Base-by-base conservation (phyloP, 2,329 filamentous ascomycete genomes). In the Aureobasidium vineae region DNA sequence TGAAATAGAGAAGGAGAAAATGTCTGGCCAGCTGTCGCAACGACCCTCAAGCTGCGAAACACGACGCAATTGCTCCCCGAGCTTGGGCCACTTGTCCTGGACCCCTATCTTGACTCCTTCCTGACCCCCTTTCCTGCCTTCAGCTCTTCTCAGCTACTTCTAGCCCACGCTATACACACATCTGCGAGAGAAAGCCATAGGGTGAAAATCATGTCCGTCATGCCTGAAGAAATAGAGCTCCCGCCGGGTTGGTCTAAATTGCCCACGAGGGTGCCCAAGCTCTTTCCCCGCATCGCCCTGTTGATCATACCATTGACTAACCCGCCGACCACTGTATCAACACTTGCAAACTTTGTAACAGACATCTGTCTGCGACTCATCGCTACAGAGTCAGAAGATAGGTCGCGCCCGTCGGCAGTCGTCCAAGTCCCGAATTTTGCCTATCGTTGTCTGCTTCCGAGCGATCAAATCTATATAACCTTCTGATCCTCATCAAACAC, bases 221-320 rank as follows among this genome's bases (percentile, higher is more conserved):
- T 59, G 16, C 16, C 26, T 10, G 6, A 36, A 47, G 21, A 60
- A 60, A 60, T 47, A 60, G 56, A 45, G 23, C 28, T 60, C 16
- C 41, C 28, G 40, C 23, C 33, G 43, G 23, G 38, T 41, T 57
- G 38, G 38, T 26, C 54, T 33, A 59, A 33, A 59, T 59, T 59
- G 43, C 43, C 57, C 57, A 61, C 40, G 43, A 61, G 57, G 43
- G 61, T 64, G 61, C 61, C 49, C 38, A 23, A 43, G 49, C 36
- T 43, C 50, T 41, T 11, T 31, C 61, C 61, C 49, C 61, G 49
- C 49, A 54, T 13, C 49, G 10, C 23, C 40, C 47, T 54, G 49
- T 64, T 64, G 36, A 64, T 64, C 61, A 64, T 64, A 36, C 49
- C 19, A 21, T 45, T 64, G 61, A 53, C 41, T 54, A 64, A 64